Evolutionary conservation across 345 rosid species (phyloP).

Genomic region (Brassica rapa): DNA sequence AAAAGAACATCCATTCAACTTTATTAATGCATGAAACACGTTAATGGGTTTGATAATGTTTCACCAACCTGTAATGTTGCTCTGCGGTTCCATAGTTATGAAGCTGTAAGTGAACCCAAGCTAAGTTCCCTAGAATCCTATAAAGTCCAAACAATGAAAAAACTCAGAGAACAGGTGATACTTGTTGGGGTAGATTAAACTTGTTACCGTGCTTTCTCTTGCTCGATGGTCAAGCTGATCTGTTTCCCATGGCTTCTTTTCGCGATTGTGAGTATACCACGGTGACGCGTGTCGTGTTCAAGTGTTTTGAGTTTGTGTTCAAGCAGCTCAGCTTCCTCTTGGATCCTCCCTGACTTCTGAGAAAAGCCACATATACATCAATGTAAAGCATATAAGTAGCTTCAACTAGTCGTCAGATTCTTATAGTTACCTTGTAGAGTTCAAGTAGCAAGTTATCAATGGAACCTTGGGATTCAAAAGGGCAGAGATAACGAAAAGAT

Average conservation of each 20-base stretch:
- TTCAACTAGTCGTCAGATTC: background rate
- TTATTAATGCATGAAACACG: background rate
- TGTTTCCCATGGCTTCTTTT: conserved; percentile 4
- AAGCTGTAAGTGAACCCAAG: conserved; percentile 76
- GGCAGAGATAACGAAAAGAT: conserved; percentile 71
- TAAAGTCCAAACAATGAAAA: background rate
- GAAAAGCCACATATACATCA: background rate
- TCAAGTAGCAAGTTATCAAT: conserved; percentile 83
- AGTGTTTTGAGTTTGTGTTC: conserved; percentile 26
- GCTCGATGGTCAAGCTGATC: conserved; percentile 14
- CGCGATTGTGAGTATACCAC: background rate
- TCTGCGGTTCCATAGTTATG: conserved; percentile 70
- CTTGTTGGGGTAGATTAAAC: background rate
- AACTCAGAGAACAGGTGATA: background rate
- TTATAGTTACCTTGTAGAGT: conserved; percentile 62
- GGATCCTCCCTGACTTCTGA: conserved; percentile 33
- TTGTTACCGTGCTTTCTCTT: conserved; percentile 24
- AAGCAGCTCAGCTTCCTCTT: conserved; percentile 36
- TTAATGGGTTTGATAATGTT: background rate
- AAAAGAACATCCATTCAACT: background rate
- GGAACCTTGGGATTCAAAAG: conserved; percentile 71
- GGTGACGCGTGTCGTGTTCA: background rate
- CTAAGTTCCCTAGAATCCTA: conserved; percentile 76
- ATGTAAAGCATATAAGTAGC: background rate
- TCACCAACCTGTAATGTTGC: conserved; percentile 58